These are phyloP conservation scores for Sutorius australiensis DNA, from an alignment of 768 basidiomycete species.

Conservation along the genomic window DNA sequence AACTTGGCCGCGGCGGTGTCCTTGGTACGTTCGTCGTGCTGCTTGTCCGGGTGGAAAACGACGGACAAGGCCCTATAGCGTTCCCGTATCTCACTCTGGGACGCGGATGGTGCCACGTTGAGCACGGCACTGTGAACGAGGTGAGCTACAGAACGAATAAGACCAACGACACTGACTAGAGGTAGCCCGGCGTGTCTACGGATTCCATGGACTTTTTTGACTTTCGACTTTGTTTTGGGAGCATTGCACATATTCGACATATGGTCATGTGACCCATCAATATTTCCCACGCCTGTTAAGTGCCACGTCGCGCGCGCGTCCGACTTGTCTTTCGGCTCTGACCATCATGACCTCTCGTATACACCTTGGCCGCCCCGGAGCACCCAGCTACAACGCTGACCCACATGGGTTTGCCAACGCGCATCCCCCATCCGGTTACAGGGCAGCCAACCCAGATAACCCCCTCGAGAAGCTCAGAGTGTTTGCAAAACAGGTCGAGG, in stretches of 20 bases:
- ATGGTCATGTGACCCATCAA: conserved; percentile 20
- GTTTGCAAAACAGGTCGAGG: conserved; percentile 77
- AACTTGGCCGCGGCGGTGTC: conserved; percentile 64
- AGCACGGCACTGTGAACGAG: conserved; percentile 47
- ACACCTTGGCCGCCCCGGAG: conserved; percentile 70
- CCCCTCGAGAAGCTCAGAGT: conserved; percentile 74
- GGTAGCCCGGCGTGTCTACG: conserved; percentile 18
- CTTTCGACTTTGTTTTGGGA: too few relatives aligned
- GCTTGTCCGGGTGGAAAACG: conserved; percentile 83
- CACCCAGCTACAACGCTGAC: conserved; percentile 59
- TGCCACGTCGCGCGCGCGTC: conserved; percentile 24
- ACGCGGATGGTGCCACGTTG: conserved; percentile 56
- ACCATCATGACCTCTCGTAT: conserved; percentile 73
- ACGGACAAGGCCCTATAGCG: conserved; percentile 69
- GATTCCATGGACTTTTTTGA: not conserved
- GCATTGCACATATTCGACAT: not conserved
- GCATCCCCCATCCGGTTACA: conserved; percentile 64
- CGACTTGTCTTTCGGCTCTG: not conserved
- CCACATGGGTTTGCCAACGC: conserved; percentile 80
- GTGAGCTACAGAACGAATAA: conserved; percentile 1
- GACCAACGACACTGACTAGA: conserved; percentile 25
- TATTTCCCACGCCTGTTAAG: conserved; percentile 19
- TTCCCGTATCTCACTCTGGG: conserved; percentile 68
- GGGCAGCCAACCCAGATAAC: conserved; percentile 77
- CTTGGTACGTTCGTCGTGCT: conserved; percentile 53